A percentile compares a stretch with the other conserved stretches of the same genome.
Evolutionary conservation across 2,329 filamentous ascomycete genomes (phyloP).

Genomic region (Neopestalotiopsis sp.): DNA sequence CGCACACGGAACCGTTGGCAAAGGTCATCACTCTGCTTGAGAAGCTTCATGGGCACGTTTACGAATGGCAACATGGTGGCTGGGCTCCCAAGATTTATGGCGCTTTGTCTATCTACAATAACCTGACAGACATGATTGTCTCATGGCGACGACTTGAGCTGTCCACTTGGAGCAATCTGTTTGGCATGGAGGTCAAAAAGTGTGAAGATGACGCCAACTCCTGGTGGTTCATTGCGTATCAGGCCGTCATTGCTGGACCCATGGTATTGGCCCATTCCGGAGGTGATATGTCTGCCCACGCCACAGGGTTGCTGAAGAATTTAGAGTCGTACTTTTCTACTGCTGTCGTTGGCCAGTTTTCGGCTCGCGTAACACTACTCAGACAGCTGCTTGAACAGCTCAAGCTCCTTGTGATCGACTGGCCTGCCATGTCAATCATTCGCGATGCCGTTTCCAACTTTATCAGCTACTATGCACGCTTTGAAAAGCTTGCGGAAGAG

Average conservation of each 20-base stretch:
- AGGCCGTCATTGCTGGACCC: slow-evolving; percentile 81
- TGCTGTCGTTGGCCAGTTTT: slow-evolving; percentile 83
- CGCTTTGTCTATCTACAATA: slow-evolving; percentile 73
- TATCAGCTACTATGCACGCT: slow-evolving; percentile 75
- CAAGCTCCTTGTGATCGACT: slow-evolving; percentile 62
- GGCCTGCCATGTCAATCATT: slow-evolving; percentile 63
- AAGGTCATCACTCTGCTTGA: slow-evolving; percentile 87
- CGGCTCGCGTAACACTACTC: slow-evolving; percentile 74
- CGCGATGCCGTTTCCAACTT: slow-evolving; percentile 76
- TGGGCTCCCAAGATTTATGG: slow-evolving; percentile 84
- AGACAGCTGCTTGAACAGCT: slow-evolving; percentile 70
- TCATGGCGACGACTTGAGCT: slow-evolving; percentile 91
- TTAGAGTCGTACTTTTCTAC: slow-evolving; percentile 80
- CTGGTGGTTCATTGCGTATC: slow-evolving; percentile 98
- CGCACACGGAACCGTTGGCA: slow-evolving; percentile 82
- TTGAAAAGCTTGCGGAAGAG: slow-evolving; percentile 69
- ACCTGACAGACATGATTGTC: slow-evolving; percentile 80
- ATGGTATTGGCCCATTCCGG: slow-evolving; percentile 66
- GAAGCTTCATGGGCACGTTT: slow-evolving; percentile 81
- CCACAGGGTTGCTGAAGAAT: slow-evolving; percentile 73
- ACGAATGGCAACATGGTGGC: slow-evolving; percentile 89
- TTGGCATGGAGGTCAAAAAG: slow-evolving; percentile 82
- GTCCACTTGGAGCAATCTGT: slow-evolving; percentile 86
- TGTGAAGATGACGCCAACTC: slow-evolving; percentile 79
- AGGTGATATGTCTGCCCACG: slow-evolving; percentile 67